Base-by-base conservation (phyloP, 2,329 filamentous ascomycete genomes). In the Tolypocladium pustulatum region DNA sequence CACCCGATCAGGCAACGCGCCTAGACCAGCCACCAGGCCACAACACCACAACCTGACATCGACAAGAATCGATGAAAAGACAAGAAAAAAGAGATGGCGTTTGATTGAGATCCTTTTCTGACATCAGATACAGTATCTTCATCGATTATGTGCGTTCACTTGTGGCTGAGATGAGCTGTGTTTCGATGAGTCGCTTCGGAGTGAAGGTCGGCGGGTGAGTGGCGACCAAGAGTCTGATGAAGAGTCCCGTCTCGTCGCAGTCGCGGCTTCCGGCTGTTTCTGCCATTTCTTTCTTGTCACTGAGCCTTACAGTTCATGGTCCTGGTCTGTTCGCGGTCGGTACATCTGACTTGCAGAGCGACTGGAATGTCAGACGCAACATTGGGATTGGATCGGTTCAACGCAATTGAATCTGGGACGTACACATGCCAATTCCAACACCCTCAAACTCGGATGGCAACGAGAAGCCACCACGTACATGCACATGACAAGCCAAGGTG, bases 1-100 rank as follows among this genome's bases (percentile, higher is more conserved):
- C 56, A 56, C 65, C 65, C 56, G 61, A 67, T 62, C 34, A 53
- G 65, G 65, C 37, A 66, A 64, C 43, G 38, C 38, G 55, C 55
- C 8, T 15, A 6, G 36, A 3, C n/a, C 27, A 49, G n/a, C 55
- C 54, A 22, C 38, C 49, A 27, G 27, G 34, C 53, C 34, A 20
- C 49, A 15, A 22, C 10, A 1, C 20, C 1, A 6, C 20, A 34
- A 6, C 27, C 43, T 30, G 13, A 4, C 30, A 6, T 3, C 8
- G 30, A 34, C 1, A 22, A 9, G 22, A 30, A 3, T 15, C 4
- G 17, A 40, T 6, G 17, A 27, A 12, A 20, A 34, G 49, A 32
- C 27, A 13, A 38, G 37, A 38, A 38, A 17, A 38, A 38, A 38
- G 15, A 3, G 20, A 6, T n/a, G n/a, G n/a, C n/a, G 4, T 17